Percentiles rank a stretch among this genome's conserved stretches.
phyloP scores from a whole-genome alignment of 1,284 basidiomycete genomes.

The Vanrija sp. region DNA sequence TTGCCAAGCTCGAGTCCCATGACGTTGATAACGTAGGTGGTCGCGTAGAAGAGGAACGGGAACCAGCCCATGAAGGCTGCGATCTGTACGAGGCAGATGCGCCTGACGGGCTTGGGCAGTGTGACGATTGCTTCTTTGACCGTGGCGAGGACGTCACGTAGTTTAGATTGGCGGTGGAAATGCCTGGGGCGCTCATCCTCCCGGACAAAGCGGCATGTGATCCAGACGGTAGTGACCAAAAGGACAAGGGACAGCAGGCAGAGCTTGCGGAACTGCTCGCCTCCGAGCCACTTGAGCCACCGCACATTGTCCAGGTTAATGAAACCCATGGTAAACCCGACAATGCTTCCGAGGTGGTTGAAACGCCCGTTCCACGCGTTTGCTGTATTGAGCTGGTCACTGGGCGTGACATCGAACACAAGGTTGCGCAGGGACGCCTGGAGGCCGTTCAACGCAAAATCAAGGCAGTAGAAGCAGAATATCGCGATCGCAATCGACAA shows the following conservation, averaged over 20 bases:
- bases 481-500: conserved; percentile 76
- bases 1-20: conserved; percentile 70
- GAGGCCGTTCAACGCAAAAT: conserved; percentile 86
- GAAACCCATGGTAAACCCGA: conserved; percentile 90
- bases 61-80: conserved; percentile 64
- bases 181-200: conserved; percentile 62
- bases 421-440: conserved; percentile 91
- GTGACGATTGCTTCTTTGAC: conserved; percentile 69
- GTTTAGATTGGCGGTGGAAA: conserved; percentile 35
- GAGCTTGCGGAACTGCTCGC: conserved; percentile 92
- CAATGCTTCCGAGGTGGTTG: conserved; percentile 89
- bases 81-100: conserved; percentile 76
- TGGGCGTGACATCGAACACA: conserved; percentile 80
- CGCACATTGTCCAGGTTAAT: conserved; percentile 73
- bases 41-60: conserved; percentile 92
- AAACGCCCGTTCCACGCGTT: conserved; percentile 99
- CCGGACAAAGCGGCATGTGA: conserved; percentile 77
- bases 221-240: conserved; percentile 74
- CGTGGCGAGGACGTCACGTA: conserved; percentile 64
- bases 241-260: conserved; percentile 79
- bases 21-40: conserved; percentile 85
- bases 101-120: conserved; percentile 74
- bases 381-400: conserved; percentile 78
- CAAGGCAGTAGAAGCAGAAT: conserved; percentile 86
- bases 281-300: conserved; percentile 75